A percentile compares a stretch with the other conserved stretches of the same genome.
These are phyloP conservation scores for Zymoseptoria brevis DNA, from an alignment of 2,329 filamentous ascomycete genomes.

Conservation along the genomic window DNA sequence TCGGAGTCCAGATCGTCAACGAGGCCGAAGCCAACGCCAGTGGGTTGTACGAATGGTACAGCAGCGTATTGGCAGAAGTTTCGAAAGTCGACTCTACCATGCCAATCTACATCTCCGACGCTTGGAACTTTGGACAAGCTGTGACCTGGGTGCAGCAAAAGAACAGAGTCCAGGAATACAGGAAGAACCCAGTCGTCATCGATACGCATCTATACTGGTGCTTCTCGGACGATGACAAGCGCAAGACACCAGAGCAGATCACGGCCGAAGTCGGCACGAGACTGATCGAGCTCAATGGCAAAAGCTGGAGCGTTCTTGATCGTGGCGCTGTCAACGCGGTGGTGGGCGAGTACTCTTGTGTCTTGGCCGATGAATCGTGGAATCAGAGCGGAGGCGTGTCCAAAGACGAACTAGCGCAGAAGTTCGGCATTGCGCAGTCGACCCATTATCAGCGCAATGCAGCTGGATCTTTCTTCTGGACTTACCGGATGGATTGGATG, in stretches of 20 bases:
- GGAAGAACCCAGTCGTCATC: constrained; percentile 45
- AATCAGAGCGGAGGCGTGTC: constrained; percentile 28
- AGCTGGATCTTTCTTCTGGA: constrained; percentile 53
- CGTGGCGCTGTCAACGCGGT: constrained; percentile 45
- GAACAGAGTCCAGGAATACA: constrained; percentile 12
- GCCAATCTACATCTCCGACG: constrained; percentile 52
- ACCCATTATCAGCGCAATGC: constrained; percentile 42
- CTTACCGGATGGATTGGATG: constrained; percentile 55
- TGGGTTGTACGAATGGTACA: constrained; percentile 51
- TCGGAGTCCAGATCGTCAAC: constrained; percentile 52
- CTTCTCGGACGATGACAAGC: constrained; percentile 47
- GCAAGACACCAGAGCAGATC: constrained; percentile 45
- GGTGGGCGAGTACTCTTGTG: constrained; percentile 53
- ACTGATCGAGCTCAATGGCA: constrained; percentile 39
- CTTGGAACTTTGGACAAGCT: constrained; percentile 44
- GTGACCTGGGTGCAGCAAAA: constrained; percentile 36
- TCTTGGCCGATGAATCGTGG: constrained; percentile 46
- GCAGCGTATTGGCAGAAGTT: constrained; percentile 41
- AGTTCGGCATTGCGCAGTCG: constrained; percentile 45
- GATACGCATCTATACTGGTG: constrained; percentile 55
- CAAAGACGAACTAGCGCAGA: constrained; percentile 34
- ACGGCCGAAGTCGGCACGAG: constrained; percentile 39
- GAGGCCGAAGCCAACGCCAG: constrained; percentile 45
- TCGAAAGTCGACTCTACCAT: constrained; percentile 42
- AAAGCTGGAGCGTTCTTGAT: constrained; percentile 42